A percentile compares a stretch with the other conserved stretches of the same genome.
Conservation (phyloP, 2,329 filamentous ascomycete genomes). For the Neonectria sp. region DNA sequence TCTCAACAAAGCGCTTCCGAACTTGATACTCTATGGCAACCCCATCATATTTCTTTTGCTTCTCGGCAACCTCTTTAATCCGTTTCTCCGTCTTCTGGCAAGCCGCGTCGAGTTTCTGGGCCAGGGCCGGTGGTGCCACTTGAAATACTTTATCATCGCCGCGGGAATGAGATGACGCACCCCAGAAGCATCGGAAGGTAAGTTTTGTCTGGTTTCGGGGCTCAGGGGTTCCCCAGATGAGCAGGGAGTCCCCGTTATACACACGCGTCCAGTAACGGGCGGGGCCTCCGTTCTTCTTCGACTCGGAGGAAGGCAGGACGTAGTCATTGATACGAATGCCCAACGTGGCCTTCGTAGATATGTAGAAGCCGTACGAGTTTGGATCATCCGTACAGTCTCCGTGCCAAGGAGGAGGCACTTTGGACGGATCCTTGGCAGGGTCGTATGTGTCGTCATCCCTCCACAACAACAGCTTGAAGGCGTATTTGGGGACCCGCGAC, state of each 20-base stretch:
- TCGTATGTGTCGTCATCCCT: slow-evolving; percentile 77
- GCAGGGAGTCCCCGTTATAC: slow-evolving; percentile 83
- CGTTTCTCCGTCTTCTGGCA: slow-evolving; percentile 63
- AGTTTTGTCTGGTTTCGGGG: slow-evolving; percentile 61
- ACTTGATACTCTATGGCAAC: slow-evolving; percentile 62
- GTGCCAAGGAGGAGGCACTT: slow-evolving; percentile 66
- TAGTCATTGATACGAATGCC: slow-evolving; percentile 85
- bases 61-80: slow-evolving; percentile 58
- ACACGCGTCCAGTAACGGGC: slow-evolving; percentile 78
- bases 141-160: slow-evolving; percentile 46
- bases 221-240: slow-evolving; percentile 73
- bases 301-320: slow-evolving; percentile 71
- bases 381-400: slow-evolving; percentile 54
- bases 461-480: slow-evolving; percentile 84
- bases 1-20: slow-evolving; percentile 58
- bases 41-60: slow-evolving; percentile 58
- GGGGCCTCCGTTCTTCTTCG: slow-evolving; percentile 67
- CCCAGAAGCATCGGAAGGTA: slow-evolving; percentile 69
- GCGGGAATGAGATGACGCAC: slow-evolving; percentile 65
- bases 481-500: slow-evolving; percentile 83
- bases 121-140: slow-evolving; percentile 57
- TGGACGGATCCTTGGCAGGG: slow-evolving; percentile 66
- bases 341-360: slow-evolving; percentile 83
- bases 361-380: slow-evolving; percentile 77
- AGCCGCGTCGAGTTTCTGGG: slow-evolving; percentile 64